phyloP scores from a whole-genome alignment of 23 red algal species.

The Gracilaria gracilis region DNA sequence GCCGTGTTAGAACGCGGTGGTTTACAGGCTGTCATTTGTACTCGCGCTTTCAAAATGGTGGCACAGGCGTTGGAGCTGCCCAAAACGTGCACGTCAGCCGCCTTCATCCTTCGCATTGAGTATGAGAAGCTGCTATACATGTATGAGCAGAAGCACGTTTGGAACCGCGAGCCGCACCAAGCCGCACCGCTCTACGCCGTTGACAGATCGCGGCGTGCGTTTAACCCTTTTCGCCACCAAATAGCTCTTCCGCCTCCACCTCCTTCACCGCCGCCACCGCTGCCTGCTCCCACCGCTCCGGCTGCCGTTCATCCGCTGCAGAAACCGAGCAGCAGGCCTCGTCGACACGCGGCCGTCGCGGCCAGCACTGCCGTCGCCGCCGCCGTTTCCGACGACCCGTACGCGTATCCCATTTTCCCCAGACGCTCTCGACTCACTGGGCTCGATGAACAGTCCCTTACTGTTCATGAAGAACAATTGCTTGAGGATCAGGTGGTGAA shows the following conservation, averaged over 20 bases:
- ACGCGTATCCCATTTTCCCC: too few species aligned
- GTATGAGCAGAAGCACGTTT: constrained; percentile 90
- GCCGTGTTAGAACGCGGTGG: constrained; percentile 89
- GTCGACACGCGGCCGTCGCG: too few species aligned
- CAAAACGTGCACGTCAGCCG: constrained; percentile 87
- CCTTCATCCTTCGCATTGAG: constrained; percentile 82
- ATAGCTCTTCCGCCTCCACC: constrained; percentile 19
- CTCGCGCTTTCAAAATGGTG: constrained; percentile 92
- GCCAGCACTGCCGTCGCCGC: not conserved
- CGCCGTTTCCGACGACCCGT: not conserved
- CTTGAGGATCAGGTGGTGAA: constrained; percentile 44
- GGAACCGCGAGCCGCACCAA: constrained; percentile 40
- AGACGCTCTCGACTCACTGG: too few species aligned
- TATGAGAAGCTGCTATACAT: constrained; percentile 87
- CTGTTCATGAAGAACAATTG: not conserved
- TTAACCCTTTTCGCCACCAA: constrained; percentile 18
- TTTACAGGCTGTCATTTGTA: constrained; percentile 80
- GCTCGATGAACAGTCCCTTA: too few species aligned
- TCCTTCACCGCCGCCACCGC: constrained; percentile 13
- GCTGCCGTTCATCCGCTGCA: too few species aligned
- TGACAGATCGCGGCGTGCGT: constrained; percentile 25
- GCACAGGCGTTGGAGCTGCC: constrained; percentile 67
- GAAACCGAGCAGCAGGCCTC: too few species aligned
- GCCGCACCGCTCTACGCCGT: constrained; percentile 45
- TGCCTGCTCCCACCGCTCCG: not conserved